A percentile compares a stretch with the other conserved stretches of the same genome.
Conservation (phyloP, 2,329 filamentous ascomycete genomes). For the Phaeosphaeria sp. region DNA sequence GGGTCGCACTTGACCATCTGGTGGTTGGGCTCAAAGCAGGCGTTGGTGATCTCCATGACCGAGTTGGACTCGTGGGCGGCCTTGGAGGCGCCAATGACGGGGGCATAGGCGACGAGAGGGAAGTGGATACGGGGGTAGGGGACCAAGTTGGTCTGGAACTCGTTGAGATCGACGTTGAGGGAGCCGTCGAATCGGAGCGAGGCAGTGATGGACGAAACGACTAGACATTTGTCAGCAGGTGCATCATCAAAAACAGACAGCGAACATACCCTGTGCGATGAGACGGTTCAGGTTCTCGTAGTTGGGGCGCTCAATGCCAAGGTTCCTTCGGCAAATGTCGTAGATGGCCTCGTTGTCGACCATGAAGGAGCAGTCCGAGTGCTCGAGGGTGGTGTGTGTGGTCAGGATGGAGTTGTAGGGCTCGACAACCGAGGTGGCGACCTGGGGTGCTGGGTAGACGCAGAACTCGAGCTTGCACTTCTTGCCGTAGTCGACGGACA, state of each 20-base stretch:
- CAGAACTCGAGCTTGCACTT: conserved; percentile 99
- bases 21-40: conserved; percentile 99
- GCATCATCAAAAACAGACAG: not conserved
- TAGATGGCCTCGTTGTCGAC: conserved; percentile 99
- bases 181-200: conserved; percentile 98
- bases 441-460: conserved; percentile 97
- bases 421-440: conserved; percentile 96
- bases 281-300: conserved; percentile 99
- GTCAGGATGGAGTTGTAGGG: conserved; percentile 99
- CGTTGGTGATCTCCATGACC: conserved; percentile 97
- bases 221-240: conserved; percentile 55
- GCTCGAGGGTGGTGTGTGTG: conserved; percentile 98
- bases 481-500: conserved; percentile 99
- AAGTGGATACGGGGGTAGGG: conserved; percentile 99
- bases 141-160: conserved; percentile 99
- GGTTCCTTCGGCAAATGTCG: conserved; percentile 97
- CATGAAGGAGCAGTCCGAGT: conserved; percentile 99
- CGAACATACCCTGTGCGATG: conserved; percentile 83
- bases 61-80: conserved; percentile 97
- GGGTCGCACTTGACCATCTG: conserved; percentile 99
- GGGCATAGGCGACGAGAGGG: conserved; percentile 95
- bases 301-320: conserved; percentile 95
- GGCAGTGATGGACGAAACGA: conserved; percentile 97
- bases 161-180: conserved; percentile 98
- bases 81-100: conserved; percentile 93